Conservation (phyloP, 2,329 filamentous ascomycete genomes). For the Botrytis squamosa region DNA sequence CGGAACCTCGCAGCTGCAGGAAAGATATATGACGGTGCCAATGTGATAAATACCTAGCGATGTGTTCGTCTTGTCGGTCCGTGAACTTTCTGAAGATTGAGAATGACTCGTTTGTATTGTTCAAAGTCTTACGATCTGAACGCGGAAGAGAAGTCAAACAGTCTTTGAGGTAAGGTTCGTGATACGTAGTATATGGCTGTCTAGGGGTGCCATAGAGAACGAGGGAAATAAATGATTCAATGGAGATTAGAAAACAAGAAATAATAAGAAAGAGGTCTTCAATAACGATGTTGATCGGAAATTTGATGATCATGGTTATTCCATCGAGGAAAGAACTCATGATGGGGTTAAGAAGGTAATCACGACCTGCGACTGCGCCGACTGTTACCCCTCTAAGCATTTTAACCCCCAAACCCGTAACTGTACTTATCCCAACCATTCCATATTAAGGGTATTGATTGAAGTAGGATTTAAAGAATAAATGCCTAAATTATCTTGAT, state of each 20-base stretch:
- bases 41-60: conserved; percentile 3
- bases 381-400: background rate
- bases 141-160: background rate
- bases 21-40: conserved; percentile 16
- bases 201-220: conserved; percentile 12
- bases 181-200: conserved; percentile 8
- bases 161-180: conserved; percentile 16
- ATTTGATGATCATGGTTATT: conserved; percentile 4
- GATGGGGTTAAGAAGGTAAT: conserved; percentile 3
- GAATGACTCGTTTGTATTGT: conserved; percentile 8
- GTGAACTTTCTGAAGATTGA: background rate
- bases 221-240: background rate
- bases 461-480: background rate
- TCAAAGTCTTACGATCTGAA: conserved; percentile 2
- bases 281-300: background rate
- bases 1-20: conserved; percentile 2
- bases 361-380: conserved; percentile 10
- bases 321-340: conserved; percentile 11
- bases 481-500: background rate
- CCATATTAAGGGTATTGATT: no score
- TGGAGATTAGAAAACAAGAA: background rate
- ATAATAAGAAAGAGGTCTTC: no score
- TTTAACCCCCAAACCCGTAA: background rate
- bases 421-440: background rate
- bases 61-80: background rate